Percentiles rank a stretch among this genome's conserved stretches.
phyloP scores from a whole-genome alignment of 768 basidiomycete species.

The Porpolomopsis calyptriformis region DNA sequence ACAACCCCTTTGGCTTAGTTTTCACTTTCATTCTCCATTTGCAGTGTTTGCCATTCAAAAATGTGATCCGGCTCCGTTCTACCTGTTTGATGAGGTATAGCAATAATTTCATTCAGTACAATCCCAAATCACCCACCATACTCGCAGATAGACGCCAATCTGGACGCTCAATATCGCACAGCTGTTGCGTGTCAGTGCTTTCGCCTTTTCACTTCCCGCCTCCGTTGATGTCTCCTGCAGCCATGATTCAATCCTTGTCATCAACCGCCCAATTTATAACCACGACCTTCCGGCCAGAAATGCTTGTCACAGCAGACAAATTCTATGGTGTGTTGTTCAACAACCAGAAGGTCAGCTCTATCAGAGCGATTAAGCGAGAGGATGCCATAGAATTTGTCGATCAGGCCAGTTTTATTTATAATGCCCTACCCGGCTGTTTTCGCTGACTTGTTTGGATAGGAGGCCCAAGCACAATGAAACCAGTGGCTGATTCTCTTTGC shows the following conservation, averaged over 20 bases:
- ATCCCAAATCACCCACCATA: no score
- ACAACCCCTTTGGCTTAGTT: not conserved
- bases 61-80: slow-evolving; percentile 98
- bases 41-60: slow-evolving; percentile 97
- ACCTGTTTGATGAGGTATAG: slow-evolving; percentile 97
- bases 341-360: slow-evolving; percentile 88
- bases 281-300: slow-evolving; percentile 96
- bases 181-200: slow-evolving; percentile 74
- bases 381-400: slow-evolving; percentile 95
- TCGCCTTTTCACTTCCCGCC: not conserved
- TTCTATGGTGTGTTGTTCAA: slow-evolving; percentile 97
- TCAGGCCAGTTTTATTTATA: slow-evolving; percentile 36
- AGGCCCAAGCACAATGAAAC: slow-evolving; percentile 15
- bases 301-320: slow-evolving; percentile 91
- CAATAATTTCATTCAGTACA: no score
- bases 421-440: not conserved
- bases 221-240: slow-evolving; percentile 23
- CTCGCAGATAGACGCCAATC: slow-evolving; percentile 86
- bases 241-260: slow-evolving; percentile 90
- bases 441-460: slow-evolving; percentile 7
- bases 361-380: slow-evolving; percentile 76
- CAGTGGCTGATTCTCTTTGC: not conserved
- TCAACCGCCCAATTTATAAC: slow-evolving; percentile 91
- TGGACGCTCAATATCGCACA: slow-evolving; percentile 95
- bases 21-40: slow-evolving; percentile 5